Conservation (phyloP, 169 alveolate species). For the Perkinsus chesapeaki region DNA sequence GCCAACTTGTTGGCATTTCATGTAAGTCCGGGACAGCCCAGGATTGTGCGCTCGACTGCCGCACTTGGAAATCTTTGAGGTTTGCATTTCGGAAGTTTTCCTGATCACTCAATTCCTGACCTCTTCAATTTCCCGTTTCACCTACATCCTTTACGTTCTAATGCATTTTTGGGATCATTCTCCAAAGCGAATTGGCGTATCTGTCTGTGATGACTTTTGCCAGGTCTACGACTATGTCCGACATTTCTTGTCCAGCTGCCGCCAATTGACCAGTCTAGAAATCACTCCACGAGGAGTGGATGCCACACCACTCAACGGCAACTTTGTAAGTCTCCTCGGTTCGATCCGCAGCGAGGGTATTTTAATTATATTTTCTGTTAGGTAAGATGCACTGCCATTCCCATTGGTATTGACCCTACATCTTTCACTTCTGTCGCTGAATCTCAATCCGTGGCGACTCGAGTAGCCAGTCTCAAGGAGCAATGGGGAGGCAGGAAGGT, state of each 20-base stretch:
- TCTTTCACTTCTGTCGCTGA: not conserved
- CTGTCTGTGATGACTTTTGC: too few relatives aligned
- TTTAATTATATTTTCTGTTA: not conserved
- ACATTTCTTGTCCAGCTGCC: constrained; percentile 7
- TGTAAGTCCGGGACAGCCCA: not conserved
- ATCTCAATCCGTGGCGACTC: not conserved
- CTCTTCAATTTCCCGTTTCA: too few relatives aligned
- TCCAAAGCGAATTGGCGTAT: too few relatives aligned
- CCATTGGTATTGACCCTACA: constrained; percentile 35
- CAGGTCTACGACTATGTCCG: constrained; percentile 11
- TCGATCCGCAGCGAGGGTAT: not conserved
- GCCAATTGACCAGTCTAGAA: not conserved
- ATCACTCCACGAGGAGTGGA: constrained; percentile 19
- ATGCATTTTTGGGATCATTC: too few relatives aligned
- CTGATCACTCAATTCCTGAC: too few relatives aligned
- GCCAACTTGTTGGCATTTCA: constrained; percentile 9
- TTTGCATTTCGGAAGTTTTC: too few relatives aligned
- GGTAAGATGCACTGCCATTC: constrained; percentile 29
- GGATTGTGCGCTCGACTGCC: too few relatives aligned
- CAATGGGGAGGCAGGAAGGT: constrained; percentile 16
- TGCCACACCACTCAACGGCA: constrained; percentile 40
- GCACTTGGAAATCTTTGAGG: too few relatives aligned
- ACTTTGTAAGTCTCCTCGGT: constrained; percentile 15
- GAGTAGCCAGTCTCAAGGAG: not conserved
- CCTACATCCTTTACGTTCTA: too few relatives aligned